Evolutionary conservation across 371 early-diverging fungal genomes (phyloP), one percentile per base, ranked within the genome.

Genomic region (Mortierella sp.): DNA sequence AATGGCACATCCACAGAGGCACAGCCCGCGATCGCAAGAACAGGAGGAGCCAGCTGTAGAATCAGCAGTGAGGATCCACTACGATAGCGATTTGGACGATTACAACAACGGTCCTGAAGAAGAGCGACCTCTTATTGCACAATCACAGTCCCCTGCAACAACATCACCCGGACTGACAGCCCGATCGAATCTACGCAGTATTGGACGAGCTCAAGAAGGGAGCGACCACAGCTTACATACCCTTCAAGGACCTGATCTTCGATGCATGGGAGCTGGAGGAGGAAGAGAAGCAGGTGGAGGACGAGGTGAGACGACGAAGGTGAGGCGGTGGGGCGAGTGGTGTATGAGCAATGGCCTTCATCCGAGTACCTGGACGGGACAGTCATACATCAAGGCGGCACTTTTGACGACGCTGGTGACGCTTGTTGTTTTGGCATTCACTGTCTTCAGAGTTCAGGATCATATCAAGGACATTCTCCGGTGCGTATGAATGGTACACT

Each of bases 381-480:
- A 84, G 32, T 80, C 84, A 3, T 80, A 77, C 32, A 38, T 84
- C 55, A 77, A 73, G 32, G 81, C 81, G 5, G 55, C 56, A 0
- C 54, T 84, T 21, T 70, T 84, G 60, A 3, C 43, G 32, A 41
- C 54, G 2, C 7, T 84, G 44, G 14, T 80, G 51, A 80, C 84
- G 0, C 56, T 80, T 49, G 71, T 80, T 70, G 63, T 80, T 44
- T 48, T 84, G 55, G 77, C 81, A 1, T 80, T 84, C 46, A 84
- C 84, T 32, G 87, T 88, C 1, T 58, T 88, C 44, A 71, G 82
- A 29, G 80, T 88, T 2, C 88, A 88, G 74, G 83, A 88, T 68
- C 88, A 84, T 74, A 75, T 88, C 82, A 88, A 83, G 51, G 88
- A 88, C 3, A 83, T 83, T 70, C 58, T 88, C 21, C 68, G 48